Evolutionary conservation across 176 grass and related monocot species (phyloP).

Genomic region (Musa beccarii): DNA sequence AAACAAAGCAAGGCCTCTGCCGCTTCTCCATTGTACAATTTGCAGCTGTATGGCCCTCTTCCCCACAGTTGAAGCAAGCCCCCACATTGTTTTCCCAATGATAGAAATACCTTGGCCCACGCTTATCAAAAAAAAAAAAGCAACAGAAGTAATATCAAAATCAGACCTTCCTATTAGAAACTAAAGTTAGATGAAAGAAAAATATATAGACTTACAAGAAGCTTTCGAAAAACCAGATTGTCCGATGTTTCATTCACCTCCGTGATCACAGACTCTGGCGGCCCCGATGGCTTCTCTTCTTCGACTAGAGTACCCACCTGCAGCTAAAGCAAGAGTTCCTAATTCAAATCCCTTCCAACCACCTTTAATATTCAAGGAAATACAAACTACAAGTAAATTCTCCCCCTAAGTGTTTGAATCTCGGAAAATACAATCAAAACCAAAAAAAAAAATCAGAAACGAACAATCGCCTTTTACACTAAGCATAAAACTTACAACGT

Average conservation of each 20-base stretch:
- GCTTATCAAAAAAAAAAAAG: constrained; percentile 37
- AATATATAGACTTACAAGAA: constrained; percentile 69
- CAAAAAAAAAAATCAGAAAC: no score
- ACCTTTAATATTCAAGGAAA: no score
- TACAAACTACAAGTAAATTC: no score
- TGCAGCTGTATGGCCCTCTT: constrained; percentile 80
- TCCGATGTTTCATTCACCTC: constrained; percentile 36
- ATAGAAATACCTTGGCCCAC: constrained; percentile 84
- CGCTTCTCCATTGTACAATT: constrained; percentile 62
- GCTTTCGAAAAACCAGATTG: constrained; percentile 65
- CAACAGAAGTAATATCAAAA: not conserved
- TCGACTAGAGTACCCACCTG: constrained; percentile 18
- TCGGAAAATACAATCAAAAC: no score
- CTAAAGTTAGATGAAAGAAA: constrained; percentile 4
- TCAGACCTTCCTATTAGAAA: not conserved
- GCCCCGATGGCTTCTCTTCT: constrained; percentile 28
- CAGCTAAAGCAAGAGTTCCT: constrained; percentile 16
- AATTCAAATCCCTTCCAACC: not conserved
- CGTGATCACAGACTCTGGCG: constrained; percentile 27
- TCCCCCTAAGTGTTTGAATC: no score
- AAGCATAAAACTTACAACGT: not conserved
- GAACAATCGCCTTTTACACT: no score
- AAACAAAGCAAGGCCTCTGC: constrained; percentile 87
- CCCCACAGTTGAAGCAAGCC: constrained; percentile 79
- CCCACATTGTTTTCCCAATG: constrained; percentile 46